Conservation (phyloP, 2,329 filamentous ascomycete species). For the Geosmithia putterillii region DNA sequence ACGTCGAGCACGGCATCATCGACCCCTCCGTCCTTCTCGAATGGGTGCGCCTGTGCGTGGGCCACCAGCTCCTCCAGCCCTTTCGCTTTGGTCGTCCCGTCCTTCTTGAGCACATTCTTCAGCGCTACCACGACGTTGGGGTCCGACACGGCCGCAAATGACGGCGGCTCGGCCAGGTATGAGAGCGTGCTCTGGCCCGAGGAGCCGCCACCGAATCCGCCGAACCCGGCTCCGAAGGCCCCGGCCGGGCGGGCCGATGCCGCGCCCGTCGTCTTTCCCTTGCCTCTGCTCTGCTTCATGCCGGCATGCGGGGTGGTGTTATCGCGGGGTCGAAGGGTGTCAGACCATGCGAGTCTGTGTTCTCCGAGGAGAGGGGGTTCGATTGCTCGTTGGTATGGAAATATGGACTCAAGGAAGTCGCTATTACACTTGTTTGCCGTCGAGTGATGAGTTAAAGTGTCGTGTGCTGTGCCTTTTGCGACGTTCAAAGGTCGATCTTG, state of each 20-base stretch:
- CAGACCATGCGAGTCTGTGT: neutral
- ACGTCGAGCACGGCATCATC: slow-evolving; percentile 78
- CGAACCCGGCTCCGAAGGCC: neutral
- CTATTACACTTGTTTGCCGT: too few species aligned
- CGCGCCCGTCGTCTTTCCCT: slow-evolving; percentile 1
- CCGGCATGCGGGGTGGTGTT: neutral
- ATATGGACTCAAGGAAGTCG: too few species aligned
- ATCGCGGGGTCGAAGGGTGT: neutral
- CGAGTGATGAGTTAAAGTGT: neutral
- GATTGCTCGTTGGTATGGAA: neutral
- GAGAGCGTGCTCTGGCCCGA: slow-evolving; percentile 46
- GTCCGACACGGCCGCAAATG: slow-evolving; percentile 66
- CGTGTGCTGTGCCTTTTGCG: neutral
- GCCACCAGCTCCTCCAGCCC: slow-evolving; percentile 74
- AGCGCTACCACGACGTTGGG: slow-evolving; percentile 78
- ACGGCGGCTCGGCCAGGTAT: slow-evolving; percentile 76
- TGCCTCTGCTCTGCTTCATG: slow-evolving; percentile 3
- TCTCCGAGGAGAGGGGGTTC: neutral
- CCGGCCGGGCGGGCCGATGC: neutral
- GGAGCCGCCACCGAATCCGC: slow-evolving; percentile 4
- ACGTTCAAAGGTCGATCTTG: too few species aligned
- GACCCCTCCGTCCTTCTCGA: slow-evolving; percentile 44
- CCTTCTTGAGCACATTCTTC: slow-evolving; percentile 87
- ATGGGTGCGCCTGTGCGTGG: slow-evolving; percentile 43
- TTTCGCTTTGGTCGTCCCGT: slow-evolving; percentile 82